Conservation (phyloP, 441 rosid genomes). For the Jatropha multifida region DNA sequence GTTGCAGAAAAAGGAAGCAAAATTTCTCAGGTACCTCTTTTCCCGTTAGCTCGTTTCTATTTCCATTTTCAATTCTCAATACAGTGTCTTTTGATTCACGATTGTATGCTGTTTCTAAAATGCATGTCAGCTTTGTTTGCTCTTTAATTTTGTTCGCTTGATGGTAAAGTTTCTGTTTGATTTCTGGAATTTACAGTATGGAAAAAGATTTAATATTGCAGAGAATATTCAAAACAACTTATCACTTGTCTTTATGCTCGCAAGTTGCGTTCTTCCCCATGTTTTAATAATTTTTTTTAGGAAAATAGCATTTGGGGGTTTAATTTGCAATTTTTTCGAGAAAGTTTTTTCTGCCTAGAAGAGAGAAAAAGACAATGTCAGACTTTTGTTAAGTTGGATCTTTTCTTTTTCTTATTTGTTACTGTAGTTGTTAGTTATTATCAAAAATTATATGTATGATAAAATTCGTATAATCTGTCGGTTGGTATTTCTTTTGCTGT, state of each 20-base stretch:
- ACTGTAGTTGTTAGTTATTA: background rate
- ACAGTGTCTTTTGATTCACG: no score
- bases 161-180: constrained; percentile 7
- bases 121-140: background rate
- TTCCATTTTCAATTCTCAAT: no score
- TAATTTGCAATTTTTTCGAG: background rate
- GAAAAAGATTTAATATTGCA: background rate
- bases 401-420: background rate
- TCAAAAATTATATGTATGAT: background rate
- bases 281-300: background rate
- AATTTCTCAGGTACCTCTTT: no score
- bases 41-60: no score
- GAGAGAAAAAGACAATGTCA: background rate
- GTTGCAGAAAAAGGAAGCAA: no score
- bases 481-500: background rate
- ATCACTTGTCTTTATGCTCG: background rate
- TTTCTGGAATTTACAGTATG: background rate
- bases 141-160: background rate
- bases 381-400: background rate
- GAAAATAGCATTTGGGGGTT: background rate
- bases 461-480: background rate
- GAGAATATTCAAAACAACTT: background rate
- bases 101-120: no score
- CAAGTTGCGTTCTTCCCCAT: background rate
- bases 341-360: background rate